These are phyloP conservation scores for Umbelopsis sp. DNA, from an alignment of 371 early-diverging fungal genomes.

Conservation along the genomic window DNA sequence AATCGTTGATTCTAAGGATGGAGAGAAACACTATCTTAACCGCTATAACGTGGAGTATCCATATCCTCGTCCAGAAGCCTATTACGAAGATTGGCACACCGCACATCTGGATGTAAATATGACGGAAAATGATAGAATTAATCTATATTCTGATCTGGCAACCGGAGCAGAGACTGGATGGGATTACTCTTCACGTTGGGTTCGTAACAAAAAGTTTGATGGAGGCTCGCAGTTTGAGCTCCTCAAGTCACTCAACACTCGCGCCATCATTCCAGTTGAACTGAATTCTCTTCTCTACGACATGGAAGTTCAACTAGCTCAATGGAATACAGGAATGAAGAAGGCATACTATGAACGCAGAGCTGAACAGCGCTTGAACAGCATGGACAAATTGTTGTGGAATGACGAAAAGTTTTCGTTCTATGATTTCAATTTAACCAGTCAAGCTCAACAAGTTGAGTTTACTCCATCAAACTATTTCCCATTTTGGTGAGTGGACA, in stretches of 20 bases:
- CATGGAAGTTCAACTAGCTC: slow-evolving; percentile 65
- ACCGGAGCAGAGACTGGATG: slow-evolving; percentile 90
- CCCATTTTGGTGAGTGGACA: slow-evolving; percentile 48
- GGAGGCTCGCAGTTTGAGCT: slow-evolving; percentile 29
- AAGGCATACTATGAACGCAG: slow-evolving; percentile 32
- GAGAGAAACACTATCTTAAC: slow-evolving; percentile 41
- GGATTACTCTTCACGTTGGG: slow-evolving; percentile 87
- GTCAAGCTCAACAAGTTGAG: slow-evolving; percentile 30
- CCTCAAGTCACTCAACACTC: slow-evolving; percentile 60
- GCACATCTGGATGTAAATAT: slow-evolving; percentile 45
- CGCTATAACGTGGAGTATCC: slow-evolving; percentile 61
- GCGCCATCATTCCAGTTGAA: slow-evolving; percentile 80
- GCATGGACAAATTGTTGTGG: slow-evolving; percentile 58
- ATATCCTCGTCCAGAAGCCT: slow-evolving; percentile 82
- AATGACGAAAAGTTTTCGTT: slow-evolving; percentile 46
- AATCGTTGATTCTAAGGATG: slow-evolving; percentile 29
- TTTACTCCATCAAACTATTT: slow-evolving; percentile 47
- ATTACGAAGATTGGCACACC: slow-evolving; percentile 67
- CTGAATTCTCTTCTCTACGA: slow-evolving; percentile 84
- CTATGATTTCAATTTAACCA: slow-evolving; percentile 61
- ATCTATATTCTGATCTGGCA: slow-evolving; percentile 71
- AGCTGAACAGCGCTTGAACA: slow-evolving; percentile 44
- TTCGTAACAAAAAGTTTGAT: slow-evolving; percentile 37
- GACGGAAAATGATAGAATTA: slow-evolving; percentile 29
- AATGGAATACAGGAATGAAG: slow-evolving; percentile 43